Conservation (phyloP, 495 filamentous ascomycete genomes). For the Patellaria atrata region DNA sequence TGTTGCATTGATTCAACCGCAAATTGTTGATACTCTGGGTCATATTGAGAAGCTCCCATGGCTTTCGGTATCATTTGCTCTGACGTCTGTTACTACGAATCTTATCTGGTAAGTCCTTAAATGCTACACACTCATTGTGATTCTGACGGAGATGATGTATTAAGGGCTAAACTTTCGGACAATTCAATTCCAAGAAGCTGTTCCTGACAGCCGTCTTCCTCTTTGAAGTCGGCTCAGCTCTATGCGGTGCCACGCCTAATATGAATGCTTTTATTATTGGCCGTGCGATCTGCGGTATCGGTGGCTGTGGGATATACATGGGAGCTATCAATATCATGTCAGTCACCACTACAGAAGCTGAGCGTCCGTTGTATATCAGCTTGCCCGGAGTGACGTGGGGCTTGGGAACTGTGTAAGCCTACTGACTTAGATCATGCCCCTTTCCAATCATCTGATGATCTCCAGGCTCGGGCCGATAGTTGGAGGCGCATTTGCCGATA, state of each 20-base stretch:
- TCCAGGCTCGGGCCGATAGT: conserved; percentile 47
- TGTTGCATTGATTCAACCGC: conserved; percentile 14
- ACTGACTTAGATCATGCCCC: no score
- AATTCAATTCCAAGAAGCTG: conserved; percentile 25
- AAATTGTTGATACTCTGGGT: conserved; percentile 12
- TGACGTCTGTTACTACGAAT: conserved; percentile 3
- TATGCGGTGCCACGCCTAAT: conserved; percentile 24
- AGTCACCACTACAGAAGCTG: conserved; percentile 3
- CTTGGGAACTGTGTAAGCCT: conserved; percentile 9
- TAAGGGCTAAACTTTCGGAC: conserved; percentile 10
- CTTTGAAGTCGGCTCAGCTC: conserved; percentile 25
- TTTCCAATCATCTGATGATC: no score
- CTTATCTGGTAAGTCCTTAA: conserved; percentile 5
- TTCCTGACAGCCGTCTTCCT: conserved; percentile 18
- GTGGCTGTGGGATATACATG: conserved; percentile 11
- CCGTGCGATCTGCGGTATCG: conserved; percentile 23
- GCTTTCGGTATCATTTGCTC: conserved; percentile 13
- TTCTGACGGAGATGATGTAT: no score
- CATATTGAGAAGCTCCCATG: conserved; percentile 12
- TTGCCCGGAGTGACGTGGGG: conserved; percentile 7
- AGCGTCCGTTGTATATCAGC: conserved; percentile 7
- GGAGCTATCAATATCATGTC: conserved; percentile 7
- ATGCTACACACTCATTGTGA: not conserved
- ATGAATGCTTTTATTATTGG: conserved; percentile 26
- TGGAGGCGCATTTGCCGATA: conserved; percentile 43